Conservation (phyloP, 148 eudicot species). For the Camellia japonica region DNA sequence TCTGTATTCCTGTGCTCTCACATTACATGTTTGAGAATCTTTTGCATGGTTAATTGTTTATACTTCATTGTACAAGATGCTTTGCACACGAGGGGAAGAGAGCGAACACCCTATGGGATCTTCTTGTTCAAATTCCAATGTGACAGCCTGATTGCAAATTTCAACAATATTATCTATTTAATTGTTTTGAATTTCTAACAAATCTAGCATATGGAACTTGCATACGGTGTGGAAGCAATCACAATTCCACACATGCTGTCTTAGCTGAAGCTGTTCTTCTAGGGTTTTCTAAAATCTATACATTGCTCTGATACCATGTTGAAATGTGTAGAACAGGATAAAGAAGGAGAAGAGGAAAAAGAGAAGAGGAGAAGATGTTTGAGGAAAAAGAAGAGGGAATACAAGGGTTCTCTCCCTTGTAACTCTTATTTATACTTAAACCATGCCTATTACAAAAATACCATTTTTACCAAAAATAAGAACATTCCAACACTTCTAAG, state of each 20-base stretch:
- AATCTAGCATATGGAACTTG: not conserved
- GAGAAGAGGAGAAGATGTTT: no score
- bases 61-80: slow-evolving; percentile 9
- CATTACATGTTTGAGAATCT: not conserved
- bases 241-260: not conserved
- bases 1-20: slow-evolving; percentile 9
- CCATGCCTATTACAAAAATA: no score
- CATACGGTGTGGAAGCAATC: not conserved
- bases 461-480: no score
- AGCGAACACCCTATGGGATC: not conserved
- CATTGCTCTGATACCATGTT: no score
- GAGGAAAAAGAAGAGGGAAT: no score
- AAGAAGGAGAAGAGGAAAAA: no score
- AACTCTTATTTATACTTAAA: no score
- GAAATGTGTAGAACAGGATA: no score
- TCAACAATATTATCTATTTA: not conserved
- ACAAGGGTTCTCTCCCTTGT: no score
- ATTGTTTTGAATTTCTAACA: not conserved
- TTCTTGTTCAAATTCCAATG: not conserved
- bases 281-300: no score
- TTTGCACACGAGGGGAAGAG: not conserved
- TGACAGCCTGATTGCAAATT: not conserved
- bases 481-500: no score
- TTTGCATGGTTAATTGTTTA: not conserved
- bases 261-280: not conserved